A percentile compares a stretch with the other conserved stretches of the same genome.
These are phyloP conservation scores for Setaria viridis DNA, from an alignment of 202 grass and related monocot species.

Conservation along the genomic window DNA sequence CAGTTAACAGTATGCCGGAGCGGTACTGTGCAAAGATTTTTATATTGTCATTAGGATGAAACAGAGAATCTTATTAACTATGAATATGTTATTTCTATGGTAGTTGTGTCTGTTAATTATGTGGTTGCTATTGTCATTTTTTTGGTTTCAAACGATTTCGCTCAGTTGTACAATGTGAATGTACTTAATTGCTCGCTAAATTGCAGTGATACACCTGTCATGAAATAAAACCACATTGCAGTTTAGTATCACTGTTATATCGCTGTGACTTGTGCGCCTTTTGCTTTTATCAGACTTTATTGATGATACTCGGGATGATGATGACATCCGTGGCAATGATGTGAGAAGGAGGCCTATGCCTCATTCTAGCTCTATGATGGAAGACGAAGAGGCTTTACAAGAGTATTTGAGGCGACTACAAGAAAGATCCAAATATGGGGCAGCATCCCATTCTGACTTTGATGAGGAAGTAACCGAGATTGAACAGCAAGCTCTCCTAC, in stretches of 20 bases:
- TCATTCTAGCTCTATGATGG: slow-evolving; percentile 45
- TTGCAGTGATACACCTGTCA: not conserved
- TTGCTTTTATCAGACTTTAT: slow-evolving; percentile 65
- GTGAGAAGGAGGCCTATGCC: slow-evolving; percentile 46
- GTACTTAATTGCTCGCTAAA: not conserved
- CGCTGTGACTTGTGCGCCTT: not conserved
- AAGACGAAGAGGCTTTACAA: slow-evolving; percentile 58
- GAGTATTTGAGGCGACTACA: slow-evolving; percentile 41
- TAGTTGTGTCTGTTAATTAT: not conserved
- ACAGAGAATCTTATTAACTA: not conserved
- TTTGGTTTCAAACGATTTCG: not conserved
- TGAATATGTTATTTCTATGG: not conserved
- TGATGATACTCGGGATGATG: slow-evolving; percentile 53
- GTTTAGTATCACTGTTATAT: not conserved
- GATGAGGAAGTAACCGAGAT: slow-evolving; percentile 61
- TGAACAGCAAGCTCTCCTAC: slow-evolving; percentile 86
- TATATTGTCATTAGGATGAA: not conserved
- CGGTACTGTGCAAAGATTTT: not conserved
- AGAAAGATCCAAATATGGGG: slow-evolving; percentile 32
- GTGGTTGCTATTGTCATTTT: not conserved
- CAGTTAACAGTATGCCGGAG: not conserved
- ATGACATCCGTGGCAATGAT: slow-evolving; percentile 54
- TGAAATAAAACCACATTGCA: not conserved
- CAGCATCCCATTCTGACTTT: slow-evolving; percentile 53
- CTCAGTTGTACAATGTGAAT: not conserved